Percentiles rank a stretch among this genome's conserved stretches.
phyloP scores from a whole-genome alignment of 306 rosid genomes.

The Begonia fuchsioides region DNA sequence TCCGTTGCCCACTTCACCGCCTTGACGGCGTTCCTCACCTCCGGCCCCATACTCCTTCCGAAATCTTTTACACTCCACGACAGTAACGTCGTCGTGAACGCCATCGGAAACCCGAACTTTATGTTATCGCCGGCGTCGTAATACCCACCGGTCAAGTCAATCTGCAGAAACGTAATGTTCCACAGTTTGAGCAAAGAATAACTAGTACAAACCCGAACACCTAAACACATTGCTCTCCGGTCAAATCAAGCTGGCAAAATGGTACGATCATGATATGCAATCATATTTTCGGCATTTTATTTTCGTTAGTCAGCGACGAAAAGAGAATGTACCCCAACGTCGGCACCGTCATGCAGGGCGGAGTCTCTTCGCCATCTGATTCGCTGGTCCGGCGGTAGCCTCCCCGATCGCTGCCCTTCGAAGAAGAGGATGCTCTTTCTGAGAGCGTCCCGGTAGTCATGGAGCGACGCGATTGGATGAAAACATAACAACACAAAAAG shows the following conservation, averaged over 20 bases:
- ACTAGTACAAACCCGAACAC: too few relatives aligned
- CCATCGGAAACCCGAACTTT: conserved; percentile 98
- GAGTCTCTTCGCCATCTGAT: conserved; percentile 86
- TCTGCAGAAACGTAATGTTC: conserved; percentile 19
- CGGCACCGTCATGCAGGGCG: conserved; percentile 67
- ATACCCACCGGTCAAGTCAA: conserved; percentile 79
- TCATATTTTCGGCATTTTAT: neutral
- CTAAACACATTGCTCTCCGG: too few relatives aligned
- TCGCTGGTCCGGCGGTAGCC: conserved; percentile 73
- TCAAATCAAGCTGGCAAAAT: too few relatives aligned
- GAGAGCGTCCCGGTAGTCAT: conserved; percentile 74
- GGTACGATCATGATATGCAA: too few relatives aligned
- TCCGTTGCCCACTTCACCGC: conserved; percentile 77
- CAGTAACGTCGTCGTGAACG: conserved; percentile 71
- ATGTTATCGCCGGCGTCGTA: conserved; percentile 96
- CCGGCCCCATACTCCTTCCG: conserved; percentile 70
- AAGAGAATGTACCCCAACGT: conserved; percentile 38
- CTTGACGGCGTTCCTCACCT: conserved; percentile 46
- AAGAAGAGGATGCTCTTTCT: conserved; percentile 85
- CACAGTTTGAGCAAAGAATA: neutral
- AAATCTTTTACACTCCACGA: conserved; percentile 94
- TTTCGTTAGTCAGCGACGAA: neutral
- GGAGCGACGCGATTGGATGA: conserved; percentile 19
- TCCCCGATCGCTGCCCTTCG: conserved; percentile 99
- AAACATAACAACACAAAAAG: conserved; percentile 18